Evolutionary conservation across 2,329 filamentous ascomycete species (phyloP), one percentile per base, ranked within the genome.

Genomic region (Chaetothyriales sp.): DNA sequence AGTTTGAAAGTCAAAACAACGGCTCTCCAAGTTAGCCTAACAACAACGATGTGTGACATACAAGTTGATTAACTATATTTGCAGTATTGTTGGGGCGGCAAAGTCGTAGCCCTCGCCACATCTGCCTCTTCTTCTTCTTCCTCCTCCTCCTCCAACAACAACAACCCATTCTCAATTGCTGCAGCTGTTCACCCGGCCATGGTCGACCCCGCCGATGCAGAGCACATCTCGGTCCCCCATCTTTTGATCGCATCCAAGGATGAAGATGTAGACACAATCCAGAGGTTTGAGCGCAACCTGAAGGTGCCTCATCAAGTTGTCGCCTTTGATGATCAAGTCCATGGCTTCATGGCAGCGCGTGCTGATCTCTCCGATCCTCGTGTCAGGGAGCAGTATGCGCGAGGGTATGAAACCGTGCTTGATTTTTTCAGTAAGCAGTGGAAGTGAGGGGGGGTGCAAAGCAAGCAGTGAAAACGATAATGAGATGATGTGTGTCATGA

Each of bases 51-150:
- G n/a, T n/a, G n/a, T n/a, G n/a, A n/a, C n/a, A n/a, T n/a, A n/a
- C n/a, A n/a, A n/a, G n/a, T n/a, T n/a, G n/a, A n/a, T n/a, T n/a
- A n/a, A n/a, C n/a, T n/a, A n/a, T n/a, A n/a, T n/a, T n/a, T n/a
- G n/a, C 15, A 39, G 15, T 79, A 69, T 70, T 81, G 78, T 70
- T 80, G 75, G 74, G 74, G 73, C 44, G 73, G 70, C 20, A 66
- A 78, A 71, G 77, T 80, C 55, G 71, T 75, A 10, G 44, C 47
- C 9, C n/a, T 49, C 1, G 19, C 44, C 18, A 26, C 47, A 18
- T 39, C 22, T 63, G 18, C 79, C 78, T 68, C 78, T 76, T 64
- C 73, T n/a, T n/a, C n/a, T n/a, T n/a, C n/a, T n/a, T n/a, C n/a
- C 22, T 3, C 22, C 3, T 25, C 22, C 22, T 3, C 22, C 6